phyloP scores from a whole-genome alignment of 345 rosid species.

The Microcos paniculata region DNA sequence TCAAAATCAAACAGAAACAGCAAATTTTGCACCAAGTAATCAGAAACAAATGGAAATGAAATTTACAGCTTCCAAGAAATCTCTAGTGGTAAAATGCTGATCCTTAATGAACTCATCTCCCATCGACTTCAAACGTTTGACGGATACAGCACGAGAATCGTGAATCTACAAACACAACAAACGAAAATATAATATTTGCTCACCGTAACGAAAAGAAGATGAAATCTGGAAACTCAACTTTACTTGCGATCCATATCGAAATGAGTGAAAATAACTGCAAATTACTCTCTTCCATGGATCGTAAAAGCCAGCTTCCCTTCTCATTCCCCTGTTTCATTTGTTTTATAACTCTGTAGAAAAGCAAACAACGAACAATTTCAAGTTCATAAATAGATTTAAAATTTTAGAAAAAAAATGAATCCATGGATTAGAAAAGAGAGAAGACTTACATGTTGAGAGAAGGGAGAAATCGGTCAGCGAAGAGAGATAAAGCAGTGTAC shows the following conservation, averaged over 20 bases:
- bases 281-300: constrained; percentile 62
- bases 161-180: constrained; percentile 38
- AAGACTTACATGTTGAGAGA: constrained; percentile 42
- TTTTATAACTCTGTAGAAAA: no score
- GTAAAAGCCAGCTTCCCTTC: constrained; percentile 58
- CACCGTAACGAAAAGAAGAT: not conserved
- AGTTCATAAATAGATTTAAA: not conserved
- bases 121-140: constrained; percentile 49
- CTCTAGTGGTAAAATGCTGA: constrained; percentile 65
- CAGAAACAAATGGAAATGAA: not conserved
- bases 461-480: constrained; percentile 58
- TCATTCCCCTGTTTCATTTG: no score
- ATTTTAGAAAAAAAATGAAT: not conserved
- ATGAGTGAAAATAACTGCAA: constrained; percentile 67
- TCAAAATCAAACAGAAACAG: not conserved
- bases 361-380: not conserved
- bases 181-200: not conserved
- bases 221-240: constrained; percentile 37
- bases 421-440: not conserved
- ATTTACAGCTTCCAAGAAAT: constrained; percentile 76
- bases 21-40: not conserved
- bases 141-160: constrained; percentile 47
- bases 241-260: constrained; percentile 75
- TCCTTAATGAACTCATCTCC: constrained; percentile 55
- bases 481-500: constrained; percentile 67